Evolutionary conservation across 2,329 filamentous ascomycete species (phyloP), one percentile per base, ranked within the genome.

Genomic region (Sarocladium brachiariae): DNA sequence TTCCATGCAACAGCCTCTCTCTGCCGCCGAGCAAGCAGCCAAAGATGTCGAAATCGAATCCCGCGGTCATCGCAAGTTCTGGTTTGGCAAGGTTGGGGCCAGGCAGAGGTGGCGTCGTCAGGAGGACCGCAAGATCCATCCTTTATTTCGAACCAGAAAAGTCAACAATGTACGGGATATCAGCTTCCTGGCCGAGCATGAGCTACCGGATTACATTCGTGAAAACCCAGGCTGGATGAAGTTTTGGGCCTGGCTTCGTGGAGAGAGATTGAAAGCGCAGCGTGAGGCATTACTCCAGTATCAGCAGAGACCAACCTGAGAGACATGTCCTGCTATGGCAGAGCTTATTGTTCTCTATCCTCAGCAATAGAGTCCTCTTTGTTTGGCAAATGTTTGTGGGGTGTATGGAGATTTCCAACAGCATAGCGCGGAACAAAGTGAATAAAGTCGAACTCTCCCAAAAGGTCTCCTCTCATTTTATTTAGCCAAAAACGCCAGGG

Each of bases 31-130:
- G 10, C 43, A 47, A 19, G 25, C 43, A 19, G 24, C 62, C 14
- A 83, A 81, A 53, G 65, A 70, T 30, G 57, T 60, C 1, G 78
- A 83, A 52, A 80, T 83, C 25, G 57, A 63, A 34, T 61, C 60
- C 2, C 73, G 79, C 2, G 72, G 71, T 4, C 67, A 65, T 2
- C 68, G 75, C 16, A 83, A 83, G 55, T 63, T 60, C 4, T 75
- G 74, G 55, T 74, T 78, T 43, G 76, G 78, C 18, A 70, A 69
- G 52, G 71, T 68, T 0, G 60, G 64, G 0, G 59, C 66, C 43
- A 67, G 73, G 10, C 59, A 70, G 54, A 66, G 59, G 24, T 65
- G 63, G 54, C 55, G 65, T 45, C 60, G 54, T 6, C 52, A 55
- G 8, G 57, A 56, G 39, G 14, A 43, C 51, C 14, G 55, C 58